A percentile compares a stretch with the other conserved stretches of the same genome.
Conservation (phyloP, 169 alveolate genomes). For the Cyclospora cayetanensis region DNA sequence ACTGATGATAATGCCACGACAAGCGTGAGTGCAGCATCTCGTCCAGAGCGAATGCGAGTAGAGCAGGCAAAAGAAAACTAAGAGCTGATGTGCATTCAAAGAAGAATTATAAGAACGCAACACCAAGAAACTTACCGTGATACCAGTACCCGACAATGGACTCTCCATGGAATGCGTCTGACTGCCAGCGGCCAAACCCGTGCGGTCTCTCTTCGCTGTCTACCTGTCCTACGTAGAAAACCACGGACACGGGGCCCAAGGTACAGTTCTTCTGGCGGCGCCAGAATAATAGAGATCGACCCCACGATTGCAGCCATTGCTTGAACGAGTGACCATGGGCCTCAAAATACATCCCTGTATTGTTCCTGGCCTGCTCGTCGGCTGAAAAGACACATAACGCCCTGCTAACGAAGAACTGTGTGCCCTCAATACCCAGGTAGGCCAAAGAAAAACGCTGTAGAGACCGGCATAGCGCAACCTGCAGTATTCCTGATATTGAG, state of each 20-base stretch:
- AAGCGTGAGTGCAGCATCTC: background rate
- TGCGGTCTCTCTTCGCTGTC: constrained; percentile 86
- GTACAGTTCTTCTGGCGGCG: background rate
- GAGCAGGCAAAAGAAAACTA: background rate
- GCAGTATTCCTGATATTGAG: too few relatives aligned
- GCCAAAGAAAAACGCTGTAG: too few relatives aligned
- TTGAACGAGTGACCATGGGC: constrained; percentile 21
- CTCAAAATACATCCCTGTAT: constrained; percentile 27
- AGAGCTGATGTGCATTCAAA: background rate
- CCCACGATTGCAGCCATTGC: background rate
- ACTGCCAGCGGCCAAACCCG: constrained; percentile 91
- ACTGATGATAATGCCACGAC: background rate
- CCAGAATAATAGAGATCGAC: background rate
- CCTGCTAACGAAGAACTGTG: background rate
- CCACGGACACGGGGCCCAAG: constrained; percentile 18
- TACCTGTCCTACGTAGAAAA: constrained; percentile 85
- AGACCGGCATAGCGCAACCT: too few relatives aligned
- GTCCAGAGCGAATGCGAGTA: background rate
- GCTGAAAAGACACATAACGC: background rate
- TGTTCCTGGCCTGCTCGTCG: too few relatives aligned
- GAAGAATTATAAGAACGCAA: too few relatives aligned
- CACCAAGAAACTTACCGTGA: constrained; percentile 79
- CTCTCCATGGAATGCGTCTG: constrained; percentile 85
- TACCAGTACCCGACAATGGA: constrained; percentile 90
- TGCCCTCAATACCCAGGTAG: too few relatives aligned